Evolutionary conservation across 2,329 filamentous ascomycete species (phyloP).

Genomic region (Alternaria longipes): DNA sequence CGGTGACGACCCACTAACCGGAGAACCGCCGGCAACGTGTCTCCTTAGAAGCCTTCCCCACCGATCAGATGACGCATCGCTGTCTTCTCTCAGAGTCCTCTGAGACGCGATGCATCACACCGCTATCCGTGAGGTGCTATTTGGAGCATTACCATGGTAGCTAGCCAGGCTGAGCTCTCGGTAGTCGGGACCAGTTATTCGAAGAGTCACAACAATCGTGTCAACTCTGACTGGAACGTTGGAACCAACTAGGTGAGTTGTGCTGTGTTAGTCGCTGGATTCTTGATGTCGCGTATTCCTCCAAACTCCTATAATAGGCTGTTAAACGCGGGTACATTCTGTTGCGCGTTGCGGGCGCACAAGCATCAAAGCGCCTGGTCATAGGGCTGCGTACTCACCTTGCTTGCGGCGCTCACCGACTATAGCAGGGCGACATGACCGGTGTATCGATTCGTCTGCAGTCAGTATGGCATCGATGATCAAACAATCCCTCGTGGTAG

Average conservation of each 20-base stretch:
- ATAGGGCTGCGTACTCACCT: constrained; percentile 16
- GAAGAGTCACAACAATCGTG: constrained; percentile 1
- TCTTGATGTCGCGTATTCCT: background rate
- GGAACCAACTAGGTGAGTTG: constrained; percentile 1
- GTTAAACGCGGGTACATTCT: constrained; percentile 8
- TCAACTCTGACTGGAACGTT: background rate
- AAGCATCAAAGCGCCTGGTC: constrained; percentile 23
- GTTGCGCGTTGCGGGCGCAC: constrained; percentile 15
- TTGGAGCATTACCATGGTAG: constrained; percentile 9
- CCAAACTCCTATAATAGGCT: background rate
- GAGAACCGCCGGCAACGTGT: constrained; percentile 29
- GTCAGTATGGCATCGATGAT: constrained; percentile 19
- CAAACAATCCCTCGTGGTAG: constrained; percentile 24
- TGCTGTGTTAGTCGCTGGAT: background rate
- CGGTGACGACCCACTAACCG: constrained; percentile 23
- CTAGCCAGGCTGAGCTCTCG: background rate
- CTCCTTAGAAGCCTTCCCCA: constrained; percentile 14
- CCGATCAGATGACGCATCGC: constrained; percentile 19
- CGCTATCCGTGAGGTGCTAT: constrained; percentile 21
- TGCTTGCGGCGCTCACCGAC: constrained; percentile 24
- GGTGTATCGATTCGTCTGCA: constrained; percentile 15
- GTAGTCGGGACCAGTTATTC: background rate
- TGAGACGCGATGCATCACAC: constrained; percentile 20
- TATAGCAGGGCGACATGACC: constrained; percentile 13
- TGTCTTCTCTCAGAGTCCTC: constrained; percentile 14